Base-by-base conservation (phyloP, 805 yeast species). In the Yamadazyma akitaensis region DNA sequence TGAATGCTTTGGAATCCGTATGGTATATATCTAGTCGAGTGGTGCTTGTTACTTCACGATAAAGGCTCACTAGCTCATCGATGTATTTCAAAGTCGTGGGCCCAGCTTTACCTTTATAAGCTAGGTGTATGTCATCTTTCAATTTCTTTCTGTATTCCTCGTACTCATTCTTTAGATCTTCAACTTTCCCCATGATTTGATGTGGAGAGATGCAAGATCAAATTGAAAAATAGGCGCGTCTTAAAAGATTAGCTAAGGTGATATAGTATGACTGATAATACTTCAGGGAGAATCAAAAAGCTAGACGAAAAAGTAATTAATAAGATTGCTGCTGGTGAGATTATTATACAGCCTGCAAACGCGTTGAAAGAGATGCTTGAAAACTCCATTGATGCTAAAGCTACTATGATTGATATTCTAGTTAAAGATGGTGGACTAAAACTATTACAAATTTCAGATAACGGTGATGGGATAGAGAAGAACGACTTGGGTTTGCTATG, bases 311-410 rank as follows among this genome's bases (percentile, higher is more conserved):
- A 80, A 2, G 97, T 91, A 17, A 87, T 94, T 41, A 91, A 90
- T 62, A 79, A 84, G 51, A 94, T 94, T 24, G 99, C 99, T 0
- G 99, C 99, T 1, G 99, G 99, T 0, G 98, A 94, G 67, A 88
- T 94, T 65, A 88, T 94, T 47, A 78, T 91, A 24, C 92, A 91
- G 4, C 98, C 99, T 0, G 86, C 92, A 5, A 94, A 92, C 62
- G 99, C 99, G 0, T 68, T 94, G 36, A 94, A 94, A 61, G 99
- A 94, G 63, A 70, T 94, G 70, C 68, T 94, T 50, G 99, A 94
- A 67, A 94, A 94, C 70, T 79, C 96, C 5, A 81, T 94, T 11
- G 99, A 94, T 62, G 97, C 99, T 0, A 73, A 77, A 0, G 71
- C 96, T 11, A 75, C 91, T 0, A 62, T 75, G 41, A 79, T 94